A percentile compares a stretch with the other conserved stretches of the same genome.
These are phyloP conservation scores for Dendrobium officinale DNA, from an alignment of 106 monocot genomes.

Conservation along the genomic window DNA sequence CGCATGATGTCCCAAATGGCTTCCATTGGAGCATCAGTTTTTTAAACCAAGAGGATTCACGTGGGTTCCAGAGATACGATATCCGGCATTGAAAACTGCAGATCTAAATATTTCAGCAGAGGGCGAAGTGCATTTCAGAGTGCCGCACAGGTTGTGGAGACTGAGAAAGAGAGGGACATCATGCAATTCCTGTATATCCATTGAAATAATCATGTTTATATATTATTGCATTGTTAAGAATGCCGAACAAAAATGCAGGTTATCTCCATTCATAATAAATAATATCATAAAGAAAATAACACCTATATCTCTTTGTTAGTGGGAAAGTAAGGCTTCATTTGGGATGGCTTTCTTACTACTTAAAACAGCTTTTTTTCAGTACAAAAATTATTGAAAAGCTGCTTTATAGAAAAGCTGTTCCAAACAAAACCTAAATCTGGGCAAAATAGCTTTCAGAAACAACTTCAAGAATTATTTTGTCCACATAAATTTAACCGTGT, in stretches of 20 bases:
- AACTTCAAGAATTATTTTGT: background rate
- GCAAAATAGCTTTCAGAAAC: background rate
- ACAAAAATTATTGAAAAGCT: too few species aligned
- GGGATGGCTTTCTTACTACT: too few species aligned
- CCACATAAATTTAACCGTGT: background rate
- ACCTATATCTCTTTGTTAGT: background rate
- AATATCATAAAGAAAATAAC: background rate
- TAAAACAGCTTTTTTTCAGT: too few species aligned
- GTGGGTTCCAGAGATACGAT: constrained; percentile 84
- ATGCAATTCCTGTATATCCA: constrained; percentile 55
- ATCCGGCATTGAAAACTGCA: constrained; percentile 90
- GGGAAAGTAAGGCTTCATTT: background rate
- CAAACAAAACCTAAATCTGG: background rate
- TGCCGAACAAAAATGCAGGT: background rate
- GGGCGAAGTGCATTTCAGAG: constrained; percentile 87
- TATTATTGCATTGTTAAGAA: constrained; percentile 1
- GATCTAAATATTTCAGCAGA: constrained; percentile 81
- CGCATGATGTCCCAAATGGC: constrained; percentile 99
- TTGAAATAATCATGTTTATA: background rate
- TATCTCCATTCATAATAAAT: background rate
- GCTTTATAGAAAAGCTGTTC: too few species aligned
- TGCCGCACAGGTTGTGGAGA: constrained; percentile 78
- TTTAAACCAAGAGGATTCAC: constrained; percentile 87
- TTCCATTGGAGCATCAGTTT: constrained; percentile 84
- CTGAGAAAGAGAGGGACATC: constrained; percentile 87